phyloP scores from a whole-genome alignment of 2,329 filamentous ascomycete genomes.

The Epichloe hybrida region DNA sequence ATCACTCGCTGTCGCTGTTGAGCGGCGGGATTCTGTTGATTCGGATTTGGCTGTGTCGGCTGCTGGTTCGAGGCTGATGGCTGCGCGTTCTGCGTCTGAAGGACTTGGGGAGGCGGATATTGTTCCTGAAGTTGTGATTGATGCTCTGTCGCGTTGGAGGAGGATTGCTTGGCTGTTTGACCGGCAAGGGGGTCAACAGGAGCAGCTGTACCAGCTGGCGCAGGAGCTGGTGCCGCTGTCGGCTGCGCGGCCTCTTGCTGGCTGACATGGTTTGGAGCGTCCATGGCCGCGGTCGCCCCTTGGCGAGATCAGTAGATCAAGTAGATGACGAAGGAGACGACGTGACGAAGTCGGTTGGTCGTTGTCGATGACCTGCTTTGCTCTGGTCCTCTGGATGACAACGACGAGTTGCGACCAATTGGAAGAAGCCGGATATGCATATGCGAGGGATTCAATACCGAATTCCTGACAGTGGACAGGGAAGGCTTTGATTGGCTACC shows the following conservation, averaged over 20 bases:
- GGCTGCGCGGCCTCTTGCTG: background rate
- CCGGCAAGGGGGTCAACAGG: background rate
- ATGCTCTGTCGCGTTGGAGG: background rate
- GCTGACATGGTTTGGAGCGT: background rate
- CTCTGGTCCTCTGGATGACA: background rate
- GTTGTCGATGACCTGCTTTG: background rate
- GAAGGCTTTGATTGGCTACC: no score
- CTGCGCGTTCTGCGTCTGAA: slow-evolving; percentile 6
- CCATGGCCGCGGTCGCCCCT: slow-evolving; percentile 3
- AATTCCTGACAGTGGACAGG: no score
- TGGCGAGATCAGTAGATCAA: slow-evolving; percentile 1
- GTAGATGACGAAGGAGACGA: background rate
- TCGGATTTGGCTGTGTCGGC: slow-evolving; percentile 5
- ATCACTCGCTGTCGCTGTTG: slow-evolving; percentile 15
- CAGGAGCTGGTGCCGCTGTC: background rate
- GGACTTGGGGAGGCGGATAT: background rate
- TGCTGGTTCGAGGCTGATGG: slow-evolving; percentile 5
- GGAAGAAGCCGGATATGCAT: background rate
- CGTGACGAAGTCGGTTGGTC: background rate
- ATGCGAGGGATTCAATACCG: no score
- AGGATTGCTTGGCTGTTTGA: background rate
- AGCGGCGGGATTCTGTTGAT: slow-evolving; percentile 9
- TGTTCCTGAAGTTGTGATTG: slow-evolving; percentile 8
- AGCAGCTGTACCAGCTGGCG: slow-evolving; percentile 1
- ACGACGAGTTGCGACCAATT: slow-evolving; percentile 3